phyloP scores from a whole-genome alignment of 2,329 filamentous ascomycete species.

The Verticillium klebahnii region DNA sequence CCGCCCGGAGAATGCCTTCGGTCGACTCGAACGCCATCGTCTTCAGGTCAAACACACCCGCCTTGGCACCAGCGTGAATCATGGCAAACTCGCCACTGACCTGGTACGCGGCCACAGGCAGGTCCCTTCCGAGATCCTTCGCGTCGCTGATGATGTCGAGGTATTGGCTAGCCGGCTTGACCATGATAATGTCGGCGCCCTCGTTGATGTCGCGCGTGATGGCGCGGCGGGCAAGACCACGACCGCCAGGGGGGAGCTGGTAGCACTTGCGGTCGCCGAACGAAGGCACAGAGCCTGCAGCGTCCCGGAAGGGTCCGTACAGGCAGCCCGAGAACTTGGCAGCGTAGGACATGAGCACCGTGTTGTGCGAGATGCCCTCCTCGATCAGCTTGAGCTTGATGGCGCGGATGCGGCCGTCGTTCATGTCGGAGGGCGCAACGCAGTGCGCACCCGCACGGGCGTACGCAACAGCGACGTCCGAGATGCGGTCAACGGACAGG shows the following conservation, averaged over 20 bases:
- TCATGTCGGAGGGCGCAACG: conserved; percentile 97
- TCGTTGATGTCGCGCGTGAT: conserved; percentile 87
- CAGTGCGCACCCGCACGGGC: conserved; percentile 95
- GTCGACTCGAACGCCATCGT: conserved; percentile 93
- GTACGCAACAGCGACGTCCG: conserved; percentile 96
- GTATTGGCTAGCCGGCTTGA: conserved; percentile 94
- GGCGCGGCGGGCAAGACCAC: conserved; percentile 85
- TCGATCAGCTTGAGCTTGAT: conserved; percentile 99
- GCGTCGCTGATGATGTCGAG: conserved; percentile 97
- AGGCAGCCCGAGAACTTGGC: conserved; percentile 96
- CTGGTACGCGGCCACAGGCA: conserved; percentile 94
- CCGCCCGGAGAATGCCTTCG: conserved; percentile 87
- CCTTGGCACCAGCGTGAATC: conserved; percentile 94
- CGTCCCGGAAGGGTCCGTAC: conserved; percentile 96
- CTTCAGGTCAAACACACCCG: conserved; percentile 93
- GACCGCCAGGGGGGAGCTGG: conserved; percentile 87
- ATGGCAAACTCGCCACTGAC: conserved; percentile 97
- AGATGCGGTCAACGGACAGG: conserved; percentile 89
- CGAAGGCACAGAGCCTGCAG: conserved; percentile 82
- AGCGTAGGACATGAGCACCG: conserved; percentile 94
- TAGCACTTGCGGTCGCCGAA: conserved; percentile 97
- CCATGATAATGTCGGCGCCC: conserved; percentile 98
- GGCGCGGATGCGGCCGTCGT: conserved; percentile 92
- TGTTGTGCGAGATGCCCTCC: conserved; percentile 84
- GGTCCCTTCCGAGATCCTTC: conserved; percentile 85